phyloP scores from a whole-genome alignment of 495 filamentous ascomycete genomes.

The Xylaria venustula region DNA sequence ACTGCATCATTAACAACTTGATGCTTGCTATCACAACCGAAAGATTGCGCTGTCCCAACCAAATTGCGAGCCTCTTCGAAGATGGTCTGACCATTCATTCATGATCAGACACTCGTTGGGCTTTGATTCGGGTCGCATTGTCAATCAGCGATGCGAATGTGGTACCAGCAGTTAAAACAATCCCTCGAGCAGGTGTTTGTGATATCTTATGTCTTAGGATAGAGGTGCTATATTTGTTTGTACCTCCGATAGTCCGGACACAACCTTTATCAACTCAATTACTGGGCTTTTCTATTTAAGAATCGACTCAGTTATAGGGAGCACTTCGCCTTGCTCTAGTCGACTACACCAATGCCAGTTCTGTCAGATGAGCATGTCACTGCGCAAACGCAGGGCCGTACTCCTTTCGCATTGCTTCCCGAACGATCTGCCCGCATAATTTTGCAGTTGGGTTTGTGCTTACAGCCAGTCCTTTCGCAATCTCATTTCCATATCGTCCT shows the following conservation, averaged over 20 bases:
- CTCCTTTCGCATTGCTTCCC: conserved; percentile 82
- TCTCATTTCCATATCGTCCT: conserved; percentile 73
- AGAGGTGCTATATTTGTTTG: too few species aligned
- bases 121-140: background rate
- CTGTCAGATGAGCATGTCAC: conserved; percentile 18
- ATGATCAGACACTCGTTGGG: background rate
- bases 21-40: background rate
- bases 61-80: background rate
- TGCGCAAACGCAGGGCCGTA: conserved; percentile 40
- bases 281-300: too few species aligned
- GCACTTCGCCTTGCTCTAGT: too few species aligned
- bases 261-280: too few species aligned
- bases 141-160: background rate
- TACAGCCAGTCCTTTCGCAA: conserved; percentile 74
- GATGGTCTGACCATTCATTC: background rate
- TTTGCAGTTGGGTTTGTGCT: conserved; percentile 85
- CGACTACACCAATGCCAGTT: too few species aligned
- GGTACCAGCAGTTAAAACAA: too few species aligned
- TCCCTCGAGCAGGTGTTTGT: too few species aligned
- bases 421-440: conserved; percentile 84
- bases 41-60: too few species aligned
- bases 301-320: too few species aligned
- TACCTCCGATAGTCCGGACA: too few species aligned
- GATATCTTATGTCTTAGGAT: too few species aligned
- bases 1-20: background rate